phyloP scores from a whole-genome alignment of 345 rosid genomes.

The Salix caprea region DNA sequence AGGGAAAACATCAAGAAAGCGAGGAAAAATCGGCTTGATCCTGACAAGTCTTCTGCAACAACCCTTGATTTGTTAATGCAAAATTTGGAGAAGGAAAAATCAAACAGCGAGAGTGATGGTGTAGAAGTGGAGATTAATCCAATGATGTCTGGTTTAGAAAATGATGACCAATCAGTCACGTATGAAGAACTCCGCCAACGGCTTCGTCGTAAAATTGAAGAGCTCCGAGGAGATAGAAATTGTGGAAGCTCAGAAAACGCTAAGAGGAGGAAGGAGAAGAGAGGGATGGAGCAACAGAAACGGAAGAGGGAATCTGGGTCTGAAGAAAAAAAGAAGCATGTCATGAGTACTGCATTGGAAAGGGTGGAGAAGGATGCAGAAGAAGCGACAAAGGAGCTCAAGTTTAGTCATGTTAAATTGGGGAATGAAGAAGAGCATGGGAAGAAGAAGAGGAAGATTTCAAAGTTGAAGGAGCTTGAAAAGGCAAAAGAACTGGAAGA shows the following conservation, averaged over 20 bases:
- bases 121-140: constrained; percentile 42
- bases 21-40: constrained; percentile 71
- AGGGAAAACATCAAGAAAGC: constrained; percentile 74
- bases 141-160: constrained; percentile 31
- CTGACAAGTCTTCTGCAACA: constrained; percentile 47
- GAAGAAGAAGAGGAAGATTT: constrained; percentile 52
- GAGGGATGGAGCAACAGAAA: constrained; percentile 39
- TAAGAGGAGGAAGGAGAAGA: constrained; percentile 28
- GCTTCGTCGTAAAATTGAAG: constrained; percentile 61
- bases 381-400: constrained; percentile 74
- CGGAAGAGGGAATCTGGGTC: constrained; percentile 53
- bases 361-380: constrained; percentile 52
- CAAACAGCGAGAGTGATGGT: constrained; percentile 30
- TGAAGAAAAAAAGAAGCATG: constrained; percentile 32
- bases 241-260: constrained; percentile 23
- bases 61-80: constrained; percentile 65
- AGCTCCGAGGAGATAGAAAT: constrained; percentile 56
- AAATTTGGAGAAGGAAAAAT: constrained; percentile 62
- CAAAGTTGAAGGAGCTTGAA: constrained; percentile 66
- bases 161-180: constrained; percentile 40
- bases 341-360: constrained; percentile 24
- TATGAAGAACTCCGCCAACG: constrained; percentile 78
- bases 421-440: constrained; percentile 53
- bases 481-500: constrained; percentile 57
- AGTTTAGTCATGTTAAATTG: constrained; percentile 63